Evolutionary conservation across 768 basidiomycete genomes (phyloP).

Genomic region (Amanita phalloides): DNA sequence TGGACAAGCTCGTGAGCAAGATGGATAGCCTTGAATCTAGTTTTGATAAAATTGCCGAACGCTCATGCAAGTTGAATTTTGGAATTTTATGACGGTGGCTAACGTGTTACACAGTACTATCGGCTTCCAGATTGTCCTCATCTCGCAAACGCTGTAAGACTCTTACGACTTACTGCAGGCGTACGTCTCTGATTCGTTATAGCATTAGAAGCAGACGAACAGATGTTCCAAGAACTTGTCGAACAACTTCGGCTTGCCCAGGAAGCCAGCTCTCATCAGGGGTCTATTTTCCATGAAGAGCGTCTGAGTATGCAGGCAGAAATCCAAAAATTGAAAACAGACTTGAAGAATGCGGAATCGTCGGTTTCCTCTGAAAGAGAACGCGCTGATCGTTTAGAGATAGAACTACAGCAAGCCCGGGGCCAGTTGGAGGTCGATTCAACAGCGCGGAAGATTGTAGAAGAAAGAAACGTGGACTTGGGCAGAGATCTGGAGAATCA

Average conservation of each 20-base stretch:
- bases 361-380: constrained; percentile 33
- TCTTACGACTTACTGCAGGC: constrained; percentile 10
- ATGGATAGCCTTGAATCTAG: constrained; percentile 75
- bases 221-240: constrained; percentile 60
- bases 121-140: constrained; percentile 56
- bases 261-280: constrained; percentile 46
- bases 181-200: constrained; percentile 7
- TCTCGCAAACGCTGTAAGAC: constrained; percentile 63
- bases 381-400: constrained; percentile 45
- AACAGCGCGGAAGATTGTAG: constrained; percentile 49
- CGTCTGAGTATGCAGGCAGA: constrained; percentile 44
- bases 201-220: constrained; percentile 71
- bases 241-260: constrained; percentile 54
- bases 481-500: constrained; percentile 44
- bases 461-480: constrained; percentile 52
- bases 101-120: constrained; percentile 43
- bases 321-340: constrained; percentile 38
- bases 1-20: constrained; percentile 62
- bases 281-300: constrained; percentile 48
- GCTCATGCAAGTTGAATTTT: constrained; percentile 48
- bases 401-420: constrained; percentile 51
- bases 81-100: constrained; percentile 1
- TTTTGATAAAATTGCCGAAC: constrained; percentile 81
- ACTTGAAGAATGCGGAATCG: constrained; percentile 29
- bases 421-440: constrained; percentile 56